phyloP scores from a whole-genome alignment of 257 asterid species.

The Solanum virginianum region DNA sequence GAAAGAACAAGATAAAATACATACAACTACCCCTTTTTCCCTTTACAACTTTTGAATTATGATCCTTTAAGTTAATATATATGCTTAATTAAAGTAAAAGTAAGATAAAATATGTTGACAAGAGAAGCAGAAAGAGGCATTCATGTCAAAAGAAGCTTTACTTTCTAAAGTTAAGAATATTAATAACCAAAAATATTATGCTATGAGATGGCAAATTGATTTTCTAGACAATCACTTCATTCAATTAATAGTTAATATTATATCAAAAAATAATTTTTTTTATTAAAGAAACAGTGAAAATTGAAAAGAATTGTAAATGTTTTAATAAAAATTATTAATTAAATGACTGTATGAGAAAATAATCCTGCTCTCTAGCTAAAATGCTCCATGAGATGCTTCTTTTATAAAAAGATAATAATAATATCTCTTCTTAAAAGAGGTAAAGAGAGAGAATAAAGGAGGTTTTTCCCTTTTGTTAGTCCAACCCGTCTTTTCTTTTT shows the following conservation, averaged over 20 bases:
- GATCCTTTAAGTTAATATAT: neutral
- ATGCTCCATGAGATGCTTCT: neutral
- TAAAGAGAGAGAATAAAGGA: neutral
- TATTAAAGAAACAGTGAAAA: too few species aligned
- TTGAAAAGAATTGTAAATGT: too few species aligned
- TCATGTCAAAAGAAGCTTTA: neutral
- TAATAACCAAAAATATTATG: neutral
- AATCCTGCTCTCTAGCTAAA: neutral
- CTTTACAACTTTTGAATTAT: neutral
- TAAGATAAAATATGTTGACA: neutral
- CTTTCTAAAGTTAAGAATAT: neutral
- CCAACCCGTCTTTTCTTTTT: neutral
- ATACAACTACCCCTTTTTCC: neutral
- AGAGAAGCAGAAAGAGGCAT: neutral
- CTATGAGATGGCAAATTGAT: neutral
- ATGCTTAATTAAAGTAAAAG: neutral
- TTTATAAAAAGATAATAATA: neutral
- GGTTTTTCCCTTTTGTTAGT: neutral
- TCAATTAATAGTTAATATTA: too few species aligned
- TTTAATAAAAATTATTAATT: too few species aligned
- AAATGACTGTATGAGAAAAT: neutral
- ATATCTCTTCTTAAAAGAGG: neutral
- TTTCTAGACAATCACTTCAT: too few species aligned
- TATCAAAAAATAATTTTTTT: too few species aligned
- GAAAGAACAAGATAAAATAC: too few species aligned